Conservation (phyloP, 192 early-diverging fungal genomes). For the Kickxella alabastrina region DNA sequence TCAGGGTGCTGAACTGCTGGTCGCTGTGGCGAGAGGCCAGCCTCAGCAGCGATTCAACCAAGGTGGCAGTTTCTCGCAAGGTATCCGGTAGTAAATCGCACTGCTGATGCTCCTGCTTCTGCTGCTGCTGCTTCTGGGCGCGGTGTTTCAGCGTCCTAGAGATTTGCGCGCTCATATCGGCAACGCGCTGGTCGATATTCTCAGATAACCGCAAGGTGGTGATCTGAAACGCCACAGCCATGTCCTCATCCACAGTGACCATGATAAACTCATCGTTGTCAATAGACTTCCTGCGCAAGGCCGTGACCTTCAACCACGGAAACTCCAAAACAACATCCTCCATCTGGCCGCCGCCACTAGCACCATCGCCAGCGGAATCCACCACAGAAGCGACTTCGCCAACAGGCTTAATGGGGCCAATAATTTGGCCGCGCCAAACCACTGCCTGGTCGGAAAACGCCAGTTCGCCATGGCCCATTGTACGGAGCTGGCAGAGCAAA, state of each 20-base stretch:
- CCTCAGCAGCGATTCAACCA: not conserved
- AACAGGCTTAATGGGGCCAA: not conserved
- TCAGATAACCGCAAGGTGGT: not conserved
- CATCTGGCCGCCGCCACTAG: no score
- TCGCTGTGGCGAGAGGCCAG: not conserved
- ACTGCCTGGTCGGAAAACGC: constrained; percentile 9
- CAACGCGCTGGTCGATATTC: not conserved
- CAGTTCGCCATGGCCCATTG: constrained; percentile 29
- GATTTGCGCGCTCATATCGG: not conserved
- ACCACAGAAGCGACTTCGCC: not conserved
- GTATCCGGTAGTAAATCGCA: no score
- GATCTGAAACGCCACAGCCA: constrained; percentile 24
- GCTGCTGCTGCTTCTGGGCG: not conserved
- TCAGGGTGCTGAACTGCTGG: not conserved
- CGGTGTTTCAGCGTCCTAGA: not conserved
- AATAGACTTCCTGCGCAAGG: constrained; percentile 23
- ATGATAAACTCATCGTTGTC: constrained; percentile 25
- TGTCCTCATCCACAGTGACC: constrained; percentile 37
- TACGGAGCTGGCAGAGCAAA: constrained; percentile 43
- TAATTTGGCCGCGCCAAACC: constrained; percentile 18
- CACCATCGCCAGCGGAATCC: not conserved
- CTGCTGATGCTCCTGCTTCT: not conserved
- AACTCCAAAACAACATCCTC: constrained; percentile 16
- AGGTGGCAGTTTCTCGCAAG: not conserved
- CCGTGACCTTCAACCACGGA: constrained; percentile 31